A percentile compares a stretch with the other conserved stretches of the same genome.
phyloP scores from a whole-genome alignment of 345 rosid species.

The Aegle marmelos region DNA sequence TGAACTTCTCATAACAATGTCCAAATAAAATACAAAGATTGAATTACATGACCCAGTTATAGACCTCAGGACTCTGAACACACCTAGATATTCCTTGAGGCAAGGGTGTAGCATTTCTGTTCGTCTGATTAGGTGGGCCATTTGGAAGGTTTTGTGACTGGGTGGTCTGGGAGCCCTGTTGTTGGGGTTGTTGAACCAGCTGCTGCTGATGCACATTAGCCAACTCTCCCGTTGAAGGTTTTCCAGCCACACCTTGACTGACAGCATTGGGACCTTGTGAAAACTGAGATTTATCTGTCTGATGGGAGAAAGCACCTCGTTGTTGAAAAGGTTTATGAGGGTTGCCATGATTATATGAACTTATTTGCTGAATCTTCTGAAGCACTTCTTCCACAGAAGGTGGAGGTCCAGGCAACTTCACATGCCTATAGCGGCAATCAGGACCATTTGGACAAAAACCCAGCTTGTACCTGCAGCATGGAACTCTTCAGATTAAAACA shows the following conservation, averaged over 20 bases:
- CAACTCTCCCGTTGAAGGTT: constrained; percentile 44
- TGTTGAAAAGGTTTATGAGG: constrained; percentile 74
- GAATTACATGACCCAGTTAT: constrained; percentile 62
- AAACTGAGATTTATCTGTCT: constrained; percentile 58
- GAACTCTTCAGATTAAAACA: background rate
- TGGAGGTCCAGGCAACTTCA: constrained; percentile 90
- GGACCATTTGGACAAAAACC: constrained; percentile 99
- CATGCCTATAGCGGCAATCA: constrained; percentile 94
- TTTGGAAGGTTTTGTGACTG: constrained; percentile 60
- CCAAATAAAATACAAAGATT: constrained; percentile 42
- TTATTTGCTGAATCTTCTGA: constrained; percentile 90
- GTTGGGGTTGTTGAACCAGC: constrained; percentile 67
- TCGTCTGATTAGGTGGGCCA: constrained; percentile 54
- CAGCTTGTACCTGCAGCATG: constrained; percentile 74
- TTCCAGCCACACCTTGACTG: constrained; percentile 45
- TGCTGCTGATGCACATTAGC: constrained; percentile 47
- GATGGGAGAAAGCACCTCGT: constrained; percentile 52
- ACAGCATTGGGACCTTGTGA: constrained; percentile 41
- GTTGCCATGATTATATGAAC: constrained; percentile 54
- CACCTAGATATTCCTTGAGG: constrained; percentile 99
- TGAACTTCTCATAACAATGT: constrained; percentile 28
- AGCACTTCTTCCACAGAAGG: constrained; percentile 94
- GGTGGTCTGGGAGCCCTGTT: constrained; percentile 49
- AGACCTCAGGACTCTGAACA: constrained; percentile 86
- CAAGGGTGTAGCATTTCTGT: constrained; percentile 71